A percentile compares a stretch with the other conserved stretches of the same genome.
Conservation (phyloP, 192 early-diverging fungal species). For the Coemansia sp. region DNA sequence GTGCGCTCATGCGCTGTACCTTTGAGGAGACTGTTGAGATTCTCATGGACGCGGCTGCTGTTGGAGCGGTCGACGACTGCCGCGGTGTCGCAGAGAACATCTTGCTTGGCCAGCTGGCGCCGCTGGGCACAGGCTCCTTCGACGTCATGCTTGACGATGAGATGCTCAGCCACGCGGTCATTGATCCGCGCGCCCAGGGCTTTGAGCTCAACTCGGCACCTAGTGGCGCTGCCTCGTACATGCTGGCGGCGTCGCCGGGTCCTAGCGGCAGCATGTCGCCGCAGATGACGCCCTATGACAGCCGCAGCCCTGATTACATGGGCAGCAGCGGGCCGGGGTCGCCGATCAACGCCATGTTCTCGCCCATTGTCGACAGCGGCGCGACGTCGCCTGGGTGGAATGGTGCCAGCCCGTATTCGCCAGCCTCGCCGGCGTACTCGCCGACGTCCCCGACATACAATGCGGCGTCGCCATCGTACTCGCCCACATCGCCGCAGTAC, state of each 20-base stretch:
- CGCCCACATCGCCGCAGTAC: constrained; percentile 61
- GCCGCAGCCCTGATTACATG: constrained; percentile 63
- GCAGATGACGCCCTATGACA: constrained; percentile 80
- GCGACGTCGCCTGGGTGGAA: constrained; percentile 58
- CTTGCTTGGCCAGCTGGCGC: constrained; percentile 94
- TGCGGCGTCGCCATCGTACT: constrained; percentile 68
- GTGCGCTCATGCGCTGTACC: constrained; percentile 89
- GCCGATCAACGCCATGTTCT: constrained; percentile 78
- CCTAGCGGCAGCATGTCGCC: constrained; percentile 63
- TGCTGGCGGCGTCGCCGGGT: constrained; percentile 53
- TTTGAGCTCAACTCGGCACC: constrained; percentile 54
- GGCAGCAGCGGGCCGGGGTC: constrained; percentile 58
- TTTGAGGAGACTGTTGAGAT: constrained; percentile 99
- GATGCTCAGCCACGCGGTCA: constrained; percentile 70
- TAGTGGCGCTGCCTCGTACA: constrained; percentile 51
- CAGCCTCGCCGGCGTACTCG: constrained; percentile 58
- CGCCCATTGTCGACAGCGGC: constrained; percentile 77
- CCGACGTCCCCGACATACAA: constrained; percentile 76
- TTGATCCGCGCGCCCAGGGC: constrained; percentile 54
- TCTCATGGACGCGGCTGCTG: constrained; percentile 90
- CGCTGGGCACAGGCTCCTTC: constrained; percentile 91
- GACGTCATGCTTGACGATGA: constrained; percentile 93
- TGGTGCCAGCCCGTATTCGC: constrained; percentile 56
- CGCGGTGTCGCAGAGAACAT: constrained; percentile 97
- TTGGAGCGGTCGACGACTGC: constrained; percentile 91